Base-by-base conservation (phyloP, 345 rosid species). In the Citrus cavaleriei region DNA sequence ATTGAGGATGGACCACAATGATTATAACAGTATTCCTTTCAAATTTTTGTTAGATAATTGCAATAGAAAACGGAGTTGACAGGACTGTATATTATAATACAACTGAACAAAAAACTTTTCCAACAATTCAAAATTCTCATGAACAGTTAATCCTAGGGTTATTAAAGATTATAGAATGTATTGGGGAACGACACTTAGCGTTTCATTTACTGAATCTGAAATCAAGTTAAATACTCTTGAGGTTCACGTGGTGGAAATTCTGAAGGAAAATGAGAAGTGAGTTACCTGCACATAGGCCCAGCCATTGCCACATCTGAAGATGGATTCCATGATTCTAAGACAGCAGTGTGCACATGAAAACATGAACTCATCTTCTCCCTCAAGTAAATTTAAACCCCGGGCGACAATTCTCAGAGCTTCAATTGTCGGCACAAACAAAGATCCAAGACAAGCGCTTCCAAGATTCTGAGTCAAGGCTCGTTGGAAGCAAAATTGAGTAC, bases 221-320 rank as follows among this genome's bases (percentile, higher is more conserved):
- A 22, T 58, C 62, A 58, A 30, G n/a, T 63, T 14, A 30, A 64
- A 64, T 64, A 34, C 25, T 16, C 21, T 30, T 16, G 68, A 19
- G 12, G 3, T 7, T 18, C 57, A 14, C 21, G 25, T 51, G 7
- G 40, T 42, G 2, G 60, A 83, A 40, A 12, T 68, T 49, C 42
- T 55, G 25, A 28, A 40, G 30, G 22, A 38, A 76, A 27, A 42
- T 58, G 2, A 1, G 3, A n/a, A 28, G 66, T 30, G 14, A 27
- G 51, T 3, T 83, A 96, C 99, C 99, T 97, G 99, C 70, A 97
- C 99, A 87, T 86, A 97, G 77, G 99, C 98, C 99, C 99, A 94
- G 68, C 98, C 89, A 82, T 97, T 97, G 76, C 99, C 99, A 16
- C 79, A 81, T 85, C 86, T 85, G 87, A 97, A 97, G 79, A 97